Conservation (phyloP, 495 filamentous ascomycete species). For the Penicillium flavigenum region DNA sequence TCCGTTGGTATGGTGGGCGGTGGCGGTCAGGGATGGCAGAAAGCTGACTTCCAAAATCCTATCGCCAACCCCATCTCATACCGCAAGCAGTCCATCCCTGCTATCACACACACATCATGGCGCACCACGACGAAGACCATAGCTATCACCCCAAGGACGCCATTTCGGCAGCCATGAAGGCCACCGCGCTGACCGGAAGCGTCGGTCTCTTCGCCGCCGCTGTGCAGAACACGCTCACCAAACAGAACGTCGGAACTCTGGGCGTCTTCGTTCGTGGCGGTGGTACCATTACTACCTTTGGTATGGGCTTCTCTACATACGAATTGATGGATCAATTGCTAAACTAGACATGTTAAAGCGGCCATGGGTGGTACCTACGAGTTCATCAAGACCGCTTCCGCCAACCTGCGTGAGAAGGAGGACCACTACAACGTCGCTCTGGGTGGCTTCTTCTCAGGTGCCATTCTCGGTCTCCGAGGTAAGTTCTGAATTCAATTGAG, state of each 20-base stretch:
- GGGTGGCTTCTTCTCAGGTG: constrained; percentile 71
- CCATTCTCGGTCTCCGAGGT: constrained; percentile 67
- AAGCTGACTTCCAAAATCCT: constrained; percentile 35
- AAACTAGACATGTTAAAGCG: constrained; percentile 49
- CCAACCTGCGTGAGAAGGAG: constrained; percentile 75
- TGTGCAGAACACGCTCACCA: constrained; percentile 79
- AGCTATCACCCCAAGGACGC: constrained; percentile 79
- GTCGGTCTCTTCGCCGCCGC: constrained; percentile 72
- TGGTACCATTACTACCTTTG: constrained; percentile 62
- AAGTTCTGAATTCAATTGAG: constrained; percentile 20
- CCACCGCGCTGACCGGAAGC: constrained; percentile 61
- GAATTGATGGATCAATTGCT: constrained; percentile 4
- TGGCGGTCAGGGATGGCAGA: constrained; percentile 27
- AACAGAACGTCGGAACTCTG: constrained; percentile 71
- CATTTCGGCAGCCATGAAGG: constrained; percentile 61
- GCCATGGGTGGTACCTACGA: constrained; percentile 77
- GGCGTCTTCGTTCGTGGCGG: constrained; percentile 75
- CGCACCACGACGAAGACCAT: constrained; percentile 48
- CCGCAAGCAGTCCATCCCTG: constrained; percentile 30
- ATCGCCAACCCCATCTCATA: constrained; percentile 25
- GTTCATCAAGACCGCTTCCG: constrained; percentile 70
- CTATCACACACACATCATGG: constrained; percentile 44
- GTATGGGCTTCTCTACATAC: constrained; percentile 41
- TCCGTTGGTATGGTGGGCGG: constrained; percentile 11
- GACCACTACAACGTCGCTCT: constrained; percentile 68